phyloP scores from a whole-genome alignment of 2,329 filamentous ascomycete genomes.

The Alternaria incomplexa region DNA sequence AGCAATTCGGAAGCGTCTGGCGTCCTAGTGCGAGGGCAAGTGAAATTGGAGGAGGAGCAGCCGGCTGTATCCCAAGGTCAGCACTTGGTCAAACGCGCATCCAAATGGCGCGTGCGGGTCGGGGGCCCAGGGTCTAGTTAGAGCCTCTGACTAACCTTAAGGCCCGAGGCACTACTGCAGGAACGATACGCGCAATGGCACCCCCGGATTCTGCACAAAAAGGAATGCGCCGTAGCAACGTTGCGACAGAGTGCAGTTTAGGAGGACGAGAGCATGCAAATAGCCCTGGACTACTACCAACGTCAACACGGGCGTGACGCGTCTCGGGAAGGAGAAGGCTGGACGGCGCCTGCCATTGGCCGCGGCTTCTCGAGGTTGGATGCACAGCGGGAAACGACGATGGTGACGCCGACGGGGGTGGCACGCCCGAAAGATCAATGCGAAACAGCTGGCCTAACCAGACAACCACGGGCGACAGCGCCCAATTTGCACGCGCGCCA shows the following conservation, averaged over 20 bases:
- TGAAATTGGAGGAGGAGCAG: conserved; percentile 20
- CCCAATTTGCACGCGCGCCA: conserved; percentile 2
- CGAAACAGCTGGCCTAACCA: conserved; percentile 7
- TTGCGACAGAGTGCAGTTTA: background rate
- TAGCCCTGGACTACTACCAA: background rate
- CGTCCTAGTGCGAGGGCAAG: conserved; percentile 2
- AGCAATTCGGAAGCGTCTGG: conserved; percentile 2
- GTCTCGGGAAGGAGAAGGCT: background rate
- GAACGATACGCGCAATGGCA: conserved; percentile 13
- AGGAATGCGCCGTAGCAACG: background rate
- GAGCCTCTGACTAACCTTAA: conserved; percentile 7
- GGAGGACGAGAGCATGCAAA: background rate
- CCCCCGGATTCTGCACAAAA: conserved; percentile 9
- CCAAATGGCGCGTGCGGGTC: conserved; percentile 17
- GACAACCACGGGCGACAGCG: background rate
- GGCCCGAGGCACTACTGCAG: conserved; percentile 25
- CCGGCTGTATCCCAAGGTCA: conserved; percentile 17
- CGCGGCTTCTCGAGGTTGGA: background rate
- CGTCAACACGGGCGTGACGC: background rate
- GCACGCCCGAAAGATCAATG: conserved; percentile 5
- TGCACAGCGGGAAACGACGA: conserved; percentile 5
- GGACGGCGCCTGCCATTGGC: background rate
- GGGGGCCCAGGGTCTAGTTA: conserved; percentile 24
- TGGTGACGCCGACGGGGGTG: conserved; percentile 1
- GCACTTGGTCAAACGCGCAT: conserved; percentile 14